Percentiles rank a stretch among this genome's conserved stretches.
Evolutionary conservation across 257 asterid genomes (phyloP).

Genomic region (Primulina tabacum): DNA sequence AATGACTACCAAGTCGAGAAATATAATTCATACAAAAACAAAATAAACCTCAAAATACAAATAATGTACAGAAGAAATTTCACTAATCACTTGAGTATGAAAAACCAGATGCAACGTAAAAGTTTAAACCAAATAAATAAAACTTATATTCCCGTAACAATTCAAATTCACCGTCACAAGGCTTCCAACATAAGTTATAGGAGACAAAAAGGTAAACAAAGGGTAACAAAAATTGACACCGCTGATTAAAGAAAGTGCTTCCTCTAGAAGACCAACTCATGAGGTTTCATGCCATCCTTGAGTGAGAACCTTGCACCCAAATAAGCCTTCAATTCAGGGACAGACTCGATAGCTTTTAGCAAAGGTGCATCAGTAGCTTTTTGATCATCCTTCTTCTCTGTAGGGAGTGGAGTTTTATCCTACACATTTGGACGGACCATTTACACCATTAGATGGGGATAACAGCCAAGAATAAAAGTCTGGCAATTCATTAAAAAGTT

Average conservation of each 20-base stretch:
- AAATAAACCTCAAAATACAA: background rate
- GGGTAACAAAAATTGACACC: slow-evolving; percentile 20
- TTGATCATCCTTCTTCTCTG: slow-evolving; percentile 61
- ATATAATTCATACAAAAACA: background rate
- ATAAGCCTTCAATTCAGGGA: slow-evolving; percentile 55
- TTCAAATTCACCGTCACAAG: background rate
- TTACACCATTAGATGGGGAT: background rate
- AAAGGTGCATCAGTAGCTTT: slow-evolving; percentile 49
- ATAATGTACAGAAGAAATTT: background rate
- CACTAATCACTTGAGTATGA: background rate
- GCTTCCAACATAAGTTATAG: slow-evolving; percentile 9
- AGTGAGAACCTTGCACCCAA: slow-evolving; percentile 69
- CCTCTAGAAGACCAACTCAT: slow-evolving; percentile 57
- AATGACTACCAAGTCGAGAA: background rate
- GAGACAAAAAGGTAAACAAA: slow-evolving; percentile 9
- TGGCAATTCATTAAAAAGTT: background rate
- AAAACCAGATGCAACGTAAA: background rate
- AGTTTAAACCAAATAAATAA: background rate
- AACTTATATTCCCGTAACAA: background rate
- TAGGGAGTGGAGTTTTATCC: slow-evolving; percentile 48
- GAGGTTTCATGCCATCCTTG: slow-evolving; percentile 65
- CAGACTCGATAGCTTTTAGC: slow-evolving; percentile 50
- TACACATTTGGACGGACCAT: background rate
- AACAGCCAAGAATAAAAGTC: background rate
- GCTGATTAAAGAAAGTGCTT: background rate